Evolutionary conservation across 192 early-diverging fungal genomes (phyloP), one percentile per base, ranked within the genome.

Genomic region (Haplosporangium gracile): DNA sequence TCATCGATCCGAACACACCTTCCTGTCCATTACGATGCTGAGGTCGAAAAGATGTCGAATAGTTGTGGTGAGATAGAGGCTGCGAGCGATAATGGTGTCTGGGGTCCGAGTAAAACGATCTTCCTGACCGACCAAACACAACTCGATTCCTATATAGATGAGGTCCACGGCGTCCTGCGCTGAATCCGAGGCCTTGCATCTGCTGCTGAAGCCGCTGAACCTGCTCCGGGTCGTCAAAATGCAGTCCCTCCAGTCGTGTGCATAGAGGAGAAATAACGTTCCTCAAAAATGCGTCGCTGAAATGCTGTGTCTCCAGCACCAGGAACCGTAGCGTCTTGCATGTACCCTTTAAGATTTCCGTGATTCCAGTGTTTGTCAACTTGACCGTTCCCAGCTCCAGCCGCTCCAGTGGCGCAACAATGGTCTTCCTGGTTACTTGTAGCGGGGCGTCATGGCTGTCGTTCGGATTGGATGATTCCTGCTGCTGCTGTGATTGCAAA

Each of bases 301-400:
- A 86, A 74, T 86, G 84, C 43, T 79, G 75, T 6, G 84, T 77
- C 72, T 86, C 84, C 29, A 86, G 76, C 65, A 86, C 84, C 10
- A 86, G 38, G 40, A 76, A 86, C 7, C 79, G 74, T 3, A 86
- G 71, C 13, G 84, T 86, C 32, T 45, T 24, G 38, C 84, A 74
- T 11, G 79, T 81, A 8, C 72, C 79, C 32, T 86, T 86, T 39
- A 86, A 51, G 16, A 86, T 77, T 26, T 81, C 84, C 0, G 78
- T 24, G 53, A 86, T 39, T 16, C 75, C 79, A 22, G 74, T 60
- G 9, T 24, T 78, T 1, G 84, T 78, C 68, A 86, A 26, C 45
- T 81, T 81, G 26, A 78, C 72, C 0, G 72, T 86, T 8, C 84
- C 84, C 0, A 86, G 38, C 63, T 86, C 84, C 20, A 86, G 57